phyloP scores from a whole-genome alignment of 148 eudicot genomes.

The Camellia japonica region DNA sequence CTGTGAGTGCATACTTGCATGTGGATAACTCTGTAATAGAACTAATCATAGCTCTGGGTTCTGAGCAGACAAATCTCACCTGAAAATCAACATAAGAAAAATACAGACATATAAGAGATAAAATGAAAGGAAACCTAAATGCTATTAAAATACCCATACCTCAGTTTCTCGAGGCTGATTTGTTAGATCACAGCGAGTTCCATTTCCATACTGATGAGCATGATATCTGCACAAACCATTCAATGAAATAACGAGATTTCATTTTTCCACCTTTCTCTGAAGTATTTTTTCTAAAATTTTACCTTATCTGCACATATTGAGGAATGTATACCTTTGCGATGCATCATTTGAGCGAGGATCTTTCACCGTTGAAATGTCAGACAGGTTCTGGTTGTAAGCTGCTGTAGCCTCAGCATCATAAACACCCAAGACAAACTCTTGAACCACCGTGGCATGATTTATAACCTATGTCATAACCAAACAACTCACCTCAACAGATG shows the following conservation, averaged over 20 bases:
- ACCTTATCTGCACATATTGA: neutral
- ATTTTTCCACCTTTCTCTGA: neutral
- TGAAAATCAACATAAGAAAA: constrained; percentile 25
- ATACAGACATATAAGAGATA: neutral
- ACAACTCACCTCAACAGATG: neutral
- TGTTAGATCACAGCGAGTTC: constrained; percentile 87
- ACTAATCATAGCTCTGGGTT: constrained; percentile 81
- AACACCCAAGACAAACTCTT: constrained; percentile 77
- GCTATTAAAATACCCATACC: constrained; percentile 32
- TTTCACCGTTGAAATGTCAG: constrained; percentile 72
- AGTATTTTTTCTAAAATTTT: neutral
- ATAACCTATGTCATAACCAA: neutral
- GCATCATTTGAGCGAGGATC: constrained; percentile 95
- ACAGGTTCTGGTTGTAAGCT: constrained; percentile 68
- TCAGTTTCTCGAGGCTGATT: constrained; percentile 85
- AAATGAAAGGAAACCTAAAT: constrained; percentile 8
- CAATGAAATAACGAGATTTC: neutral
- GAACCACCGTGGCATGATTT: constrained; percentile 47
- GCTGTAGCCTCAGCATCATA: constrained; percentile 84
- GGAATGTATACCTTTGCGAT: constrained; percentile 63
- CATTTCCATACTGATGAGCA: constrained; percentile 78
- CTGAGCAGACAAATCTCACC: constrained; percentile 96
- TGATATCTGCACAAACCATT: constrained; percentile 65
- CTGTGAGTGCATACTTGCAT: constrained; percentile 91
- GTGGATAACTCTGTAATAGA: constrained; percentile 90